Conservation (phyloP, 495 filamentous ascomycete species). For the Cryomyces minteri region DNA sequence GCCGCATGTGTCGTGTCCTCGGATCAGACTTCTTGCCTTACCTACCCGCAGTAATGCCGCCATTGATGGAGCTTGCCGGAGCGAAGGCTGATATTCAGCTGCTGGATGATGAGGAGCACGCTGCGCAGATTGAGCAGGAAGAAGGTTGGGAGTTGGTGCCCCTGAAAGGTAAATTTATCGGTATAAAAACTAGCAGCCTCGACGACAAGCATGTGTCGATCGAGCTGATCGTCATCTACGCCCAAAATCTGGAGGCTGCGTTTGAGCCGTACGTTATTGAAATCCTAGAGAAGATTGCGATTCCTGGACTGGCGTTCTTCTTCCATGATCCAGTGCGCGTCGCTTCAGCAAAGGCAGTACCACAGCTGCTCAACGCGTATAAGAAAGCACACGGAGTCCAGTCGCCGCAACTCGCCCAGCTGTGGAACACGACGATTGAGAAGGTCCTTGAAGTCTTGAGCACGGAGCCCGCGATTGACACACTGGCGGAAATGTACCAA, state of each 20-base stretch:
- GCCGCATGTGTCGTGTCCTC: slow-evolving; percentile 91
- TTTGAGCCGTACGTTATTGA: slow-evolving; percentile 85
- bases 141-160: slow-evolving; percentile 98
- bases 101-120: slow-evolving; percentile 87
- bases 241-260: slow-evolving; percentile 74
- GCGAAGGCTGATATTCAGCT: slow-evolving; percentile 97
- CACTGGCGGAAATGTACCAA: slow-evolving; percentile 97
- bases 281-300: slow-evolving; percentile 90
- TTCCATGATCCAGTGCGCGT: slow-evolving; percentile 98
- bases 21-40: slow-evolving; percentile 82
- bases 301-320: slow-evolving; percentile 92
- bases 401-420: slow-evolving; percentile 50
- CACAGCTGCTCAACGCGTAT: slow-evolving; percentile 85
- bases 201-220: slow-evolving; percentile 99
- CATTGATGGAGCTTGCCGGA: slow-evolving; percentile 72
- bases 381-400: slow-evolving; percentile 69
- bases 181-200: slow-evolving; percentile 89
- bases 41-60: slow-evolving; percentile 84
- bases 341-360: slow-evolving; percentile 85
- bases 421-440: slow-evolving; percentile 76
- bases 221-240: slow-evolving; percentile 91
- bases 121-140: slow-evolving; percentile 80
- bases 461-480: slow-evolving; percentile 88
- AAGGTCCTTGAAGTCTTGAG: slow-evolving; percentile 90
- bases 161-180: slow-evolving; percentile 90